Percentiles rank a stretch among this genome's conserved stretches.
phyloP scores from a whole-genome alignment of 2,329 filamentous ascomycete genomes.

The Thelonectria rubi region DNA sequence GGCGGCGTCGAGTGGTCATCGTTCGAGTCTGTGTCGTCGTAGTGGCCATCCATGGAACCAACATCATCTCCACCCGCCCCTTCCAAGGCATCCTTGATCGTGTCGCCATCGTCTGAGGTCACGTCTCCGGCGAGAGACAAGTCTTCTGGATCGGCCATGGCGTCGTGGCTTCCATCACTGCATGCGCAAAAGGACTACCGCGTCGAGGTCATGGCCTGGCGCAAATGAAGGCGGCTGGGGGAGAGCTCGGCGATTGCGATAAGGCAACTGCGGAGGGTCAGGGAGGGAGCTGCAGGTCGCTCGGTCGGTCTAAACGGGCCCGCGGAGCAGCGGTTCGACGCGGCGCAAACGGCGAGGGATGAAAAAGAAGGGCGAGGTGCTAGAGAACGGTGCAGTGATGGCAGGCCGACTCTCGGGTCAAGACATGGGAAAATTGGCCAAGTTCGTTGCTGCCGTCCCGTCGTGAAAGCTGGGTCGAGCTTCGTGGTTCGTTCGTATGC shows the following conservation, averaged over 20 bases:
- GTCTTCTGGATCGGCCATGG: constrained; percentile 61
- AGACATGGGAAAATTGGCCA: constrained; percentile 23
- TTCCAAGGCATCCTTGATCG: constrained; percentile 40
- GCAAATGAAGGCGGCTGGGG: constrained; percentile 19
- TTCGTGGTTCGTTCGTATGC: constrained; percentile 39
- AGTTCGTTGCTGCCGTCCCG: constrained; percentile 1
- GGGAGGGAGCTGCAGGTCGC: constrained; percentile 36
- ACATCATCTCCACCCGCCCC: constrained; percentile 32
- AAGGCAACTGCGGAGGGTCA: constrained; percentile 20
- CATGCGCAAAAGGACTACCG: constrained; percentile 41
- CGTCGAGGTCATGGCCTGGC: constrained; percentile 41
- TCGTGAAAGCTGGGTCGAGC: constrained; percentile 38
- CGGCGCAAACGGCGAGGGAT: constrained; percentile 6
- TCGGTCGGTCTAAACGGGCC: constrained; percentile 21
- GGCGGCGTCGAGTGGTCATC: constrained; percentile 34
- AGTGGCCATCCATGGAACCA: constrained; percentile 20
- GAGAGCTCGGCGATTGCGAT: constrained; percentile 33
- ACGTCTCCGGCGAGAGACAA: constrained; percentile 52
- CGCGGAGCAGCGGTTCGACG: neutral
- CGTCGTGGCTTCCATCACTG: constrained; percentile 53
- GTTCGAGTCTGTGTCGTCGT: constrained; percentile 28
- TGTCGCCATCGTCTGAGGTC: constrained; percentile 55
- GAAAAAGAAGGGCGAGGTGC: neutral
- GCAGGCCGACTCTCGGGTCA: constrained; percentile 1
- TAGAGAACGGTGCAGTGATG: neutral